Conservation (phyloP, 306 rosid species). For the Sindora glabra region DNA sequence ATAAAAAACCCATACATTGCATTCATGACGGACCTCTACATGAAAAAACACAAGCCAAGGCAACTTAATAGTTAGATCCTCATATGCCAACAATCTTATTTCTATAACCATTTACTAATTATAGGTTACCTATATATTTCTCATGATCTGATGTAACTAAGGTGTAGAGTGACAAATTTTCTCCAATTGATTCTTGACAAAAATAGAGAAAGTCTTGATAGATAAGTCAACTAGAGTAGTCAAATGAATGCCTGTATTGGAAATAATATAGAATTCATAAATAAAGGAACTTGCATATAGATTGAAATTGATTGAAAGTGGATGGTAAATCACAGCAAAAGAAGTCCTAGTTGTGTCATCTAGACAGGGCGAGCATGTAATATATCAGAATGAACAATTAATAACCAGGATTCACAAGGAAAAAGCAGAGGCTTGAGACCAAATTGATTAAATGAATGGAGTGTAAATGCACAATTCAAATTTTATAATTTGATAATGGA, state of each 20-base stretch:
- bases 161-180: background rate
- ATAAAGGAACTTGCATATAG: conserved; percentile 6
- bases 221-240: background rate
- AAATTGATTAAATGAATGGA: background rate
- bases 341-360: background rate
- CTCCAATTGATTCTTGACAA: background rate
- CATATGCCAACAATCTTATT: background rate
- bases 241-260: background rate
- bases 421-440: no score
- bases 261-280: background rate
- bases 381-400: background rate
- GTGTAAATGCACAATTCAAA: conserved; percentile 5
- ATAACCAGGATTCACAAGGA: background rate
- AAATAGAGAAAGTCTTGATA: background rate
- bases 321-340: background rate
- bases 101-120: background rate
- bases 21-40: background rate
- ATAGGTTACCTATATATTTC: background rate
- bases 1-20: background rate
- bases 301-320: background rate
- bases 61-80: background rate
- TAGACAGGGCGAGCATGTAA: background rate
- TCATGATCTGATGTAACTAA: background rate
- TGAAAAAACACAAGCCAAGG: background rate
- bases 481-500: background rate